A percentile compares a stretch with the other conserved stretches of the same genome.
Conservation (phyloP, 441 rosid species). For the Jatropha podagrica region DNA sequence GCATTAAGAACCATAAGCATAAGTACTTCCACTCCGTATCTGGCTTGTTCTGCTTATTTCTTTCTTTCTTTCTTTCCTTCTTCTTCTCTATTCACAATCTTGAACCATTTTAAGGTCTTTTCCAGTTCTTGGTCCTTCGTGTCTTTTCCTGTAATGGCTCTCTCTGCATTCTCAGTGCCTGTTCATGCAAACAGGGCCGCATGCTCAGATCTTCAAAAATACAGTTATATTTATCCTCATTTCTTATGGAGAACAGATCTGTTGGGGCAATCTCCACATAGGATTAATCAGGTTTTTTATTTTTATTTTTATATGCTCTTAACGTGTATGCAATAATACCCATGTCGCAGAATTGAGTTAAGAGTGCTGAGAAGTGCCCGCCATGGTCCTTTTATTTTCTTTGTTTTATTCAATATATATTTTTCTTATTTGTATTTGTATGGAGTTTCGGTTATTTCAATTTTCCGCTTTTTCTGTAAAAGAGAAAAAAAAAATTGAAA, state of each 20-base stretch:
- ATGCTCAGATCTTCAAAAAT: constrained; percentile 42
- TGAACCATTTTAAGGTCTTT: not conserved
- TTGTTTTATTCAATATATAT: not conserved
- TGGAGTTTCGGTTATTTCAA: constrained; percentile 3
- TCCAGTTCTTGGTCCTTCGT: not conserved
- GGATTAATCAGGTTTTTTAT: constrained; percentile 36
- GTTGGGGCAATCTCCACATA: constrained; percentile 35
- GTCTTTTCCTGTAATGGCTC: constrained; percentile 47
- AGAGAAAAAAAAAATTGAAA: not conserved
- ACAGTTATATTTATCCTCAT: constrained; percentile 41
- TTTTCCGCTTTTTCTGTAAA: not conserved
- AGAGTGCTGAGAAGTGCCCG: not conserved
- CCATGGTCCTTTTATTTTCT: constrained; percentile 1
- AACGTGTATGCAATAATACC: not conserved
- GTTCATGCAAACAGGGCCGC: constrained; percentile 35
- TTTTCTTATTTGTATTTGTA: not conserved
- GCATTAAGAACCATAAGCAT: not conserved
- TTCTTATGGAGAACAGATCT: constrained; percentile 50
- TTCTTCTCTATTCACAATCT: not conserved
- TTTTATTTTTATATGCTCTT: not conserved
- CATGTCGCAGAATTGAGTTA: constrained; percentile 1
- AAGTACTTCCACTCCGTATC: constrained; percentile 7
- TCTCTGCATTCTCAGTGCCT: constrained; percentile 65
- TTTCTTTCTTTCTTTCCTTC: not conserved
- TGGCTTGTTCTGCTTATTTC: constrained; percentile 26